Percentiles rank a stretch among this genome's conserved stretches.
Evolutionary conservation across 148 eudicot genomes (phyloP).

Genomic region (Spergularia marina): DNA sequence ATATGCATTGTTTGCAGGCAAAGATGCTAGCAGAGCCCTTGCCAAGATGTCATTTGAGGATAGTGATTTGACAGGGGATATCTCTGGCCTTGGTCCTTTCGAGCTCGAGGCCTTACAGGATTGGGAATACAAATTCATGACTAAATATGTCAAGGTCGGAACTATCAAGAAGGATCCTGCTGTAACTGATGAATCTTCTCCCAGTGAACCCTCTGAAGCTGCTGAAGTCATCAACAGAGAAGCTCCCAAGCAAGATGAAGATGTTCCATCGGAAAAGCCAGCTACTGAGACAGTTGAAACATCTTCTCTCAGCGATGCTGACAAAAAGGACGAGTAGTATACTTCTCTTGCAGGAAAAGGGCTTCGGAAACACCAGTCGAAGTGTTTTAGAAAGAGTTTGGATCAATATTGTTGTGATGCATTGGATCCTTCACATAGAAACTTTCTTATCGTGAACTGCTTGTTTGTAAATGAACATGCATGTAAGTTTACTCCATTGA

Average conservation of each 20-base stretch:
- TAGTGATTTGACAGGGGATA: constrained; percentile 74
- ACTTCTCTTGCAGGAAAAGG: constrained; percentile 5
- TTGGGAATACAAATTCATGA: constrained; percentile 99
- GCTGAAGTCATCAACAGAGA: constrained; percentile 29
- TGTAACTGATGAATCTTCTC: constrained; percentile 39
- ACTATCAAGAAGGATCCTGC: constrained; percentile 53
- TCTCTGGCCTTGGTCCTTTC: constrained; percentile 77
- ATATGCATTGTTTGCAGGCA: constrained; percentile 90
- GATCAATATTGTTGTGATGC: neutral
- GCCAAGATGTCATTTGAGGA: constrained; percentile 99
- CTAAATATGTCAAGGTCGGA: constrained; percentile 93
- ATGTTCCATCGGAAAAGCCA: constrained; percentile 24
- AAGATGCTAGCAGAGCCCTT: constrained; percentile 93
- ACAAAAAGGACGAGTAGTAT: constrained; percentile 41
- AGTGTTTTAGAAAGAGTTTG: neutral
- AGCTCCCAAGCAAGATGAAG: constrained; percentile 35
- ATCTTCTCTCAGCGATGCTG: constrained; percentile 28
- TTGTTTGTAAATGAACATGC: constrained; percentile 17
- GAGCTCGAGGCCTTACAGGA: constrained; percentile 94
- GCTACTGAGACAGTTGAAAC: constrained; percentile 27
- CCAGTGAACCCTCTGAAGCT: constrained; percentile 39
- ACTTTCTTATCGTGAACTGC: constrained; percentile 4
- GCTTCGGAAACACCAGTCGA: constrained; percentile 5
- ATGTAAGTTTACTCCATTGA: constrained; percentile 21
- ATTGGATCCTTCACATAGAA: neutral